Conservation (phyloP, 805 yeast genomes). For the Starmerella stigmatis region DNA sequence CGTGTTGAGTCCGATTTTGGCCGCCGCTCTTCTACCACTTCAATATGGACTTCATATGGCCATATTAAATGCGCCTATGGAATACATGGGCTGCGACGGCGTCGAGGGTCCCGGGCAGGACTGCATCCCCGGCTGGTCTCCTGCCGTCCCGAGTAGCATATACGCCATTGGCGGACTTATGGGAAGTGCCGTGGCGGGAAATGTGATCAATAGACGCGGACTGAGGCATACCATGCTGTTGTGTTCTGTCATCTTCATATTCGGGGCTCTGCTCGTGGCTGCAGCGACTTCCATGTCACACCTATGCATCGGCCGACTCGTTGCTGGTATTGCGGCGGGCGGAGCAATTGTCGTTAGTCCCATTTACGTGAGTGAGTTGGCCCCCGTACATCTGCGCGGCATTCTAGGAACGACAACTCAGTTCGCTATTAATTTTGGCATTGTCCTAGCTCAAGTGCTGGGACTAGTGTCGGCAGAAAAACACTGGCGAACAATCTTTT, state of each 20-base stretch:
- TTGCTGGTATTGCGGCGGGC: conserved; percentile 84
- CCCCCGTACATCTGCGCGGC: conserved; percentile 63
- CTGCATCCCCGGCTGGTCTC: conserved; percentile 51
- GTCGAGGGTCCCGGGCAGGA: conserved; percentile 24
- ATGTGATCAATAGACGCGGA: conserved; percentile 55
- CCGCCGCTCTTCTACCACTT: conserved; percentile 27
- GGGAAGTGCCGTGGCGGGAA: conserved; percentile 62
- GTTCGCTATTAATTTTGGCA: conserved; percentile 75
- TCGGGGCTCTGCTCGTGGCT: conserved; percentile 57
- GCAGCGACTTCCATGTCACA: conserved; percentile 35
- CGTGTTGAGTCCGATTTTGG: not conserved
- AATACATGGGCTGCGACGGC: conserved; percentile 48
- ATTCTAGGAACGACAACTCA: conserved; percentile 83
- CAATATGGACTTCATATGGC: conserved; percentile 95
- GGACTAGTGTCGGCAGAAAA: conserved; percentile 61
- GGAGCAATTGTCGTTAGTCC: conserved; percentile 78
- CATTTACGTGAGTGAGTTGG: conserved; percentile 64
- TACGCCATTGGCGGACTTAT: conserved; percentile 77
- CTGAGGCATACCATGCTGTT: conserved; percentile 42
- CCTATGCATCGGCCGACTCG: conserved; percentile 57
- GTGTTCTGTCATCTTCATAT: conserved; percentile 40
- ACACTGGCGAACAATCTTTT: conserved; percentile 62
- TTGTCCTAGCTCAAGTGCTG: conserved; percentile 62
- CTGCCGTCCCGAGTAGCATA: conserved; percentile 66
- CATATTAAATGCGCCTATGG: conserved; percentile 83